Evolutionary conservation across 345 rosid species (phyloP).

Genomic region (Draba incana): DNA sequence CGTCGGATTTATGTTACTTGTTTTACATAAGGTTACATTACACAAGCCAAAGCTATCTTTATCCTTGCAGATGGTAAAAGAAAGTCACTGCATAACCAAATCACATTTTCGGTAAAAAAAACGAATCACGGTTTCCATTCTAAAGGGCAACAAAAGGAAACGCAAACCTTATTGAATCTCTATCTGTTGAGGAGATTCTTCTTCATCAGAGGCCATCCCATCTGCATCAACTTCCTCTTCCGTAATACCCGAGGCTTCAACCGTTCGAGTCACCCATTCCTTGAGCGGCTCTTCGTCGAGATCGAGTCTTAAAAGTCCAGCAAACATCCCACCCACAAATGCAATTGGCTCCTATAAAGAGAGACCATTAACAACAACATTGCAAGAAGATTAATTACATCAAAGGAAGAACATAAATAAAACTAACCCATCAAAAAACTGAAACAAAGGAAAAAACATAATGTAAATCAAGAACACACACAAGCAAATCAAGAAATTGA

Average conservation of each 20-base stretch:
- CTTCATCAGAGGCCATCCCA: slow-evolving; percentile 28
- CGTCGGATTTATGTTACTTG: background rate
- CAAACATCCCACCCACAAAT: slow-evolving; percentile 48
- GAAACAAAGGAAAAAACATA: background rate
- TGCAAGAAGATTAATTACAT: slow-evolving; percentile 5
- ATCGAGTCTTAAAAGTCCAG: slow-evolving; percentile 45
- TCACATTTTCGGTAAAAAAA: background rate
- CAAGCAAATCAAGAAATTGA: background rate
- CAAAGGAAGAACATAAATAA: background rate
- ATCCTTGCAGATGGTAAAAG: slow-evolving; percentile 8
- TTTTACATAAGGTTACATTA: slow-evolving; percentile 6
- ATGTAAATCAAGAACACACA: background rate
- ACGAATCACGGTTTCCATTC: too few relatives aligned
- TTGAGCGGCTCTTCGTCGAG: slow-evolving; percentile 43
- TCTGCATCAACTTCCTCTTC: slow-evolving; percentile 34
- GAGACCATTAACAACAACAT: slow-evolving; percentile 3
- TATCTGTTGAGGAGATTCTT: slow-evolving; percentile 46
- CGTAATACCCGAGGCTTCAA: slow-evolving; percentile 45
- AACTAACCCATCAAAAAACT: background rate
- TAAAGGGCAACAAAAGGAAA: background rate
- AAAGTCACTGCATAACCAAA: slow-evolving; percentile 5
- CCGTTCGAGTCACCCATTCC: slow-evolving; percentile 45
- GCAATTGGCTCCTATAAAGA: slow-evolving; percentile 45
- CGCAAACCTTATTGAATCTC: slow-evolving; percentile 36
- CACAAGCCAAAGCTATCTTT: background rate